These are phyloP conservation scores for Chimonanthus praecox DNA, from an alignment of 164 flowering plant species.

Conservation along the genomic window DNA sequence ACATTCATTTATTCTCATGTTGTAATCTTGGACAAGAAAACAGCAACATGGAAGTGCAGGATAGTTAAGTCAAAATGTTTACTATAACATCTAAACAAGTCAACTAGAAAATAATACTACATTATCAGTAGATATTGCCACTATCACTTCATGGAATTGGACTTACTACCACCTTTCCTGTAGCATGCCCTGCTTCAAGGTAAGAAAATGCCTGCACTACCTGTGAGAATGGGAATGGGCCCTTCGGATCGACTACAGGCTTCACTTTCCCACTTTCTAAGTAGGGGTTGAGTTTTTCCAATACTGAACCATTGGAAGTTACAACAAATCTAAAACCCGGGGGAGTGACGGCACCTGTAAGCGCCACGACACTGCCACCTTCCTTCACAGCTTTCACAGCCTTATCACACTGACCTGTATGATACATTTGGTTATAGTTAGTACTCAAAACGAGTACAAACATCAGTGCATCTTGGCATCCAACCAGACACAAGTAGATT, in stretches of 20 bases:
- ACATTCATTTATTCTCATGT: too few species aligned
- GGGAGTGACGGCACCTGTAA: conserved; percentile 71
- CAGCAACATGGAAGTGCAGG: background rate
- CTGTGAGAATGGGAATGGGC: conserved; percentile 70
- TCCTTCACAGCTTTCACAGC: conserved; percentile 84
- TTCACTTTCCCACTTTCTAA: conserved; percentile 83
- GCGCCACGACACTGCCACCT: conserved; percentile 83
- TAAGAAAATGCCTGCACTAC: conserved; percentile 73
- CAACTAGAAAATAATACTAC: background rate
- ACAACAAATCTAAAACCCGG: conserved; percentile 91
- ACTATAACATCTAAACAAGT: background rate
- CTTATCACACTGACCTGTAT: conserved; percentile 70
- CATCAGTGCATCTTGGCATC: background rate
- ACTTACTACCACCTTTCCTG: conserved; percentile 78
- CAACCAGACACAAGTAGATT: background rate
- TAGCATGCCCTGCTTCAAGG: conserved; percentile 62
- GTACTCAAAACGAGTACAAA: background rate
- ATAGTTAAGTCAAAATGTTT: background rate
- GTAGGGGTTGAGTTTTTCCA: conserved; percentile 73
- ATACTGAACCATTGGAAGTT: conserved; percentile 63
- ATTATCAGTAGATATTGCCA: background rate
- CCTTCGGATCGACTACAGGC: conserved; percentile 72
- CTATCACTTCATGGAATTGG: conserved; percentile 53
- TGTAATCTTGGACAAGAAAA: background rate
- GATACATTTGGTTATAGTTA: background rate